Conservation (phyloP, 139 green algal species). For the Micractinium sp. region DNA sequence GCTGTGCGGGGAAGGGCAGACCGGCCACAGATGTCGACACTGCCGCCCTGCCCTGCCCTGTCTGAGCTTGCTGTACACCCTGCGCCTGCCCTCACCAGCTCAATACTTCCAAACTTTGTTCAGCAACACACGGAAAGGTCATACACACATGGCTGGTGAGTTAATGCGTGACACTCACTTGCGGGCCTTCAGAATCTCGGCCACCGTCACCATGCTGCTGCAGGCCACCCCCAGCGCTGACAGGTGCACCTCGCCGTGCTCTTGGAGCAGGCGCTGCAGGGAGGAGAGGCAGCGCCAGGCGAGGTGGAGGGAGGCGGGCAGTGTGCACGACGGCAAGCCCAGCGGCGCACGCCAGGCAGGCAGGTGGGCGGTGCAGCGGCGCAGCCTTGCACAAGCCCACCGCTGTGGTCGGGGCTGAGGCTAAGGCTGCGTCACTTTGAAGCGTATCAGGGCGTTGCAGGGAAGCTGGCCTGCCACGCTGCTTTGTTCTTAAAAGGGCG, state of each 20-base stretch:
- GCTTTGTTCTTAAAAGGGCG: too few species aligned
- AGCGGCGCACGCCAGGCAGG: background rate
- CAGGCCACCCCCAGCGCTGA: slow-evolving; percentile 86
- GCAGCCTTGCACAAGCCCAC: background rate
- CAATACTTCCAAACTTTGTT: too few species aligned
- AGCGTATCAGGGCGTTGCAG: background rate
- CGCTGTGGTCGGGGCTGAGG: background rate
- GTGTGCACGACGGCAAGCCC: background rate
- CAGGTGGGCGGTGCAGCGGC: too few species aligned
- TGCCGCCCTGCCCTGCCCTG: too few species aligned
- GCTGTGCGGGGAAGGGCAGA: too few species aligned
- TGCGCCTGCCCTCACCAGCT: too few species aligned
- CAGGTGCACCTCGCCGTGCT: slow-evolving; percentile 85
- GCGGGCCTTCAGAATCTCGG: slow-evolving; percentile 90
- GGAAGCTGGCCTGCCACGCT: too few species aligned
- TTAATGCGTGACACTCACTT: background rate
- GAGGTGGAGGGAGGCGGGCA: background rate
- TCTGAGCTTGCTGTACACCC: too few species aligned
- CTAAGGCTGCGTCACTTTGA: too few species aligned
- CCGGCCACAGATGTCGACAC: too few species aligned
- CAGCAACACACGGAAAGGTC: too few species aligned
- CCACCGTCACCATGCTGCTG: slow-evolving; percentile 83
- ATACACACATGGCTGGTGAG: background rate
- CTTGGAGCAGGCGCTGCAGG: slow-evolving; percentile 71
- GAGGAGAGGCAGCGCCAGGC: background rate